These are phyloP conservation scores for Aspergillus tubingensis DNA, from an alignment of 2,329 filamentous ascomycete species.

Conservation along the genomic window DNA sequence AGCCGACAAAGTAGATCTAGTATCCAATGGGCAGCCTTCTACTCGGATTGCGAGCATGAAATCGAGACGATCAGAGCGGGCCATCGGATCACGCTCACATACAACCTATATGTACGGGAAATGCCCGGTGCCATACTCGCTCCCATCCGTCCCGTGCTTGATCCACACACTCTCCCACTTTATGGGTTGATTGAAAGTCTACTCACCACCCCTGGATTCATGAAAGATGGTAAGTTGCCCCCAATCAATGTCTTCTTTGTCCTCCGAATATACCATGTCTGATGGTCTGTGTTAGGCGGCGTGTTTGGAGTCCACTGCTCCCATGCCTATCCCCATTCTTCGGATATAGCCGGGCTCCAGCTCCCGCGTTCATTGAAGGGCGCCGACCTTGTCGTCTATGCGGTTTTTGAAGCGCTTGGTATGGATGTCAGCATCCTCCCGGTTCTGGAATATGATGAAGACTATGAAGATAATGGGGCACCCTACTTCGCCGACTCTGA, in stretches of 20 bases:
- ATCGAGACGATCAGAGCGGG: constrained; percentile 51
- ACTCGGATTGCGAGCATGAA: constrained; percentile 41
- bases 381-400: constrained; percentile 48
- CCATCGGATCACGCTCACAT: constrained; percentile 60
- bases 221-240: constrained; percentile 34
- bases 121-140: constrained; percentile 30
- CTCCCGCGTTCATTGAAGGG: constrained; percentile 50
- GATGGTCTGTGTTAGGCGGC: constrained; percentile 38
- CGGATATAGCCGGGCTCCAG: constrained; percentile 8
- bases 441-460: constrained; percentile 19
- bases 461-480: not conserved
- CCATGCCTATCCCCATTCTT: constrained; percentile 52
- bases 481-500: too few species aligned
- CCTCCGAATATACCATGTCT: not conserved
- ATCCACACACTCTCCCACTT: constrained; percentile 39
- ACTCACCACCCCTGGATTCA: constrained; percentile 37
- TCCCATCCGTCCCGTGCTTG: constrained; percentile 23
- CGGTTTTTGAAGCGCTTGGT: constrained; percentile 36
- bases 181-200: constrained; percentile 36
- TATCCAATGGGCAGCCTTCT: constrained; percentile 43
- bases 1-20: constrained; percentile 16
- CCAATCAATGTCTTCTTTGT: not conserved
- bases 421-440: constrained; percentile 35
- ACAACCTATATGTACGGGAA: constrained; percentile 56
- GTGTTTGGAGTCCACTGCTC: constrained; percentile 49